A percentile compares a stretch with the other conserved stretches of the same genome.
phyloP scores from a whole-genome alignment of 345 rosid genomes.

The Kandelia obovata region DNA sequence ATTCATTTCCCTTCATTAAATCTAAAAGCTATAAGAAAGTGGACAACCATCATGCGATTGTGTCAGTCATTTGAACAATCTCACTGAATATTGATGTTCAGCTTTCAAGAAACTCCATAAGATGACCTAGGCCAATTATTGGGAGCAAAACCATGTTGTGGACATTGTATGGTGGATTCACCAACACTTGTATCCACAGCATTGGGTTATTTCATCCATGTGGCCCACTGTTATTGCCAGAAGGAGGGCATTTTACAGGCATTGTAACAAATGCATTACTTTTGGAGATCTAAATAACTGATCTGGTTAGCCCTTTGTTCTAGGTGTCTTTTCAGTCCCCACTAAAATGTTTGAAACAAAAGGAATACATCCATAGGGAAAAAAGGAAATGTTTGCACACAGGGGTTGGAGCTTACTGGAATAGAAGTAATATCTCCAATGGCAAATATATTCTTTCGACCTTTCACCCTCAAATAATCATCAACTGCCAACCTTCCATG shows the following conservation, averaged over 20 bases:
- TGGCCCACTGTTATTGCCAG: no score
- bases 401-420: conserved; percentile 40
- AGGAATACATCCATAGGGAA: background rate
- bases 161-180: no score
- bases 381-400: background rate
- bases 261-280: no score
- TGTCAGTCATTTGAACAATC: conserved; percentile 1
- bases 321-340: background rate
- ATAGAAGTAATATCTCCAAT: conserved; percentile 76
- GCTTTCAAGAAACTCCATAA: background rate
- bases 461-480: conserved; percentile 54
- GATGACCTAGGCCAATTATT: background rate
- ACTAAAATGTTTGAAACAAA: background rate
- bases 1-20: no score
- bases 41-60: no score
- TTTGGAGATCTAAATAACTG: no score
- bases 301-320: background rate
- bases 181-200: no score
- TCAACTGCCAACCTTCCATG: conserved; percentile 73
- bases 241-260: no score
- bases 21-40: background rate
- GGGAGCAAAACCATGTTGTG: background rate
- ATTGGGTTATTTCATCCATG: no score
- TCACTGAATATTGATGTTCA: background rate
- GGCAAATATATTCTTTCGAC: conserved; percentile 52